Evolutionary conservation across 2,329 filamentous ascomycete species (phyloP).

Genomic region (Aspergillus transmontanensis): DNA sequence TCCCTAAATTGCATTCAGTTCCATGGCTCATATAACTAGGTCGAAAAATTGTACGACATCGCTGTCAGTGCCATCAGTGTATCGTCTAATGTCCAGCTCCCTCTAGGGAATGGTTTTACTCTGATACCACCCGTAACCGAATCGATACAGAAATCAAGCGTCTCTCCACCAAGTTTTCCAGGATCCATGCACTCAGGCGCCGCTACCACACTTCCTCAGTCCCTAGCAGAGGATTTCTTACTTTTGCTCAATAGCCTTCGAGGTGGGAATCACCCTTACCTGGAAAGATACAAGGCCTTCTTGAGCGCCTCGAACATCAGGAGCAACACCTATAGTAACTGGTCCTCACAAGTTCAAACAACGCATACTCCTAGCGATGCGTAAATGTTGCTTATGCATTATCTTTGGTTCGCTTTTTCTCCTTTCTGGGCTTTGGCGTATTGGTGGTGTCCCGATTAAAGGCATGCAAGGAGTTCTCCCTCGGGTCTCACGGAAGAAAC

Average conservation of each 20-base stretch:
- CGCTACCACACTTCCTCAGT: conserved; percentile 21
- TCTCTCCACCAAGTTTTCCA: conserved; percentile 4
- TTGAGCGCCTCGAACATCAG: conserved; percentile 28
- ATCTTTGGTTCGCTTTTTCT: conserved; percentile 5
- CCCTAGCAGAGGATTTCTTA: conserved; percentile 34
- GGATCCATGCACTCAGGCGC: conserved; percentile 18
- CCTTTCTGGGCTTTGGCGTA: neutral
- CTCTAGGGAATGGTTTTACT: conserved; percentile 20
- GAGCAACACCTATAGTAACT: conserved; percentile 18
- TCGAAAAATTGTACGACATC: conserved; percentile 46
- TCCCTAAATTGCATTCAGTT: neutral
- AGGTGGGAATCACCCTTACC: conserved; percentile 39
- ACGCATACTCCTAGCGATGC: neutral
- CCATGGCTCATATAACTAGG: conserved; percentile 20
- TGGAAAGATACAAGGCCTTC: conserved; percentile 35
- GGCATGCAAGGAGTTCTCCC: neutral
- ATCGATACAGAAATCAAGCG: conserved; percentile 1
- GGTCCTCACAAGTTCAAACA: conserved; percentile 18
- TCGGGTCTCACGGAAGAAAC: neutral
- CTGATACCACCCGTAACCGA: conserved; percentile 2
- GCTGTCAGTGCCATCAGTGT: conserved; percentile 35
- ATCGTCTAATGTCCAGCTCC: conserved; percentile 28
- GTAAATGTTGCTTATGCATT: conserved; percentile 8
- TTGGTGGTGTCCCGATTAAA: neutral
- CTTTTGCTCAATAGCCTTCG: conserved; percentile 37